Conservation (phyloP, 805 yeast genomes). For the Hermanozyma aechmeae region DNA sequence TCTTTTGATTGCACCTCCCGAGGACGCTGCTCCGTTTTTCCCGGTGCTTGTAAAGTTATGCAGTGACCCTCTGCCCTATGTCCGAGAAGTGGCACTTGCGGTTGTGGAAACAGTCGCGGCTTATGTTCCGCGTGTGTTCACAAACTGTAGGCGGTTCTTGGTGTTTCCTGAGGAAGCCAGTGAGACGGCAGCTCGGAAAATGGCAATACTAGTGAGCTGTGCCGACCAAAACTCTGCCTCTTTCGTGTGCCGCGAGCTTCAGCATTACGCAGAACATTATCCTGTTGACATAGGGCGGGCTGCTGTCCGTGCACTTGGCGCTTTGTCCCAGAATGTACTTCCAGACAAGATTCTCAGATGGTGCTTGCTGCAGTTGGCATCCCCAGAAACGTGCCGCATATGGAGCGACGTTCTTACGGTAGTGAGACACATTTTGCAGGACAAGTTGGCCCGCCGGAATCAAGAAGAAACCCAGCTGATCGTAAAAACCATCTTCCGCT, state of each 20-base stretch:
- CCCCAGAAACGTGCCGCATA: constrained; percentile 12
- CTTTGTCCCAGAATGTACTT: constrained; percentile 36
- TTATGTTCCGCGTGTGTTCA: too few relatives aligned
- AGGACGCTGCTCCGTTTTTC: too few relatives aligned
- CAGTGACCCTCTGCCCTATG: too few relatives aligned
- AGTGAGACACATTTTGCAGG: constrained; percentile 63
- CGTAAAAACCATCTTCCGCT: constrained; percentile 43
- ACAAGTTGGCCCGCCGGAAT: constrained; percentile 16
- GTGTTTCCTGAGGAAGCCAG: constrained; percentile 46
- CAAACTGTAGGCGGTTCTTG: constrained; percentile 40
- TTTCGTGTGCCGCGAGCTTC: constrained; percentile 50
- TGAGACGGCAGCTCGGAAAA: constrained; percentile 40
- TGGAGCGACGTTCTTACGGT: constrained; percentile 65
- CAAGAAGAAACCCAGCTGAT: constrained; percentile 21
- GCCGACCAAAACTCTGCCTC: constrained; percentile 44
- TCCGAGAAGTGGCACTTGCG: too few relatives aligned
- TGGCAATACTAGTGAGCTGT: constrained; percentile 48
- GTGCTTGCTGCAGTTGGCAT: constrained; percentile 44
- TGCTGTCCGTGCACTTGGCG: constrained; percentile 54
- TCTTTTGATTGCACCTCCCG: too few relatives aligned
- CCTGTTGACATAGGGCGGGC: background rate
- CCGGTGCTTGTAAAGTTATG: too few relatives aligned
- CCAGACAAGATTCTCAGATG: constrained; percentile 50
- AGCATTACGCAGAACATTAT: constrained; percentile 36
- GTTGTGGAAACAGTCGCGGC: too few relatives aligned